A percentile compares a stretch with the other conserved stretches of the same genome.
These are phyloP conservation scores for Cordyceps tenuipes DNA, from an alignment of 2,329 filamentous ascomycete genomes.

Conservation along the genomic window DNA sequence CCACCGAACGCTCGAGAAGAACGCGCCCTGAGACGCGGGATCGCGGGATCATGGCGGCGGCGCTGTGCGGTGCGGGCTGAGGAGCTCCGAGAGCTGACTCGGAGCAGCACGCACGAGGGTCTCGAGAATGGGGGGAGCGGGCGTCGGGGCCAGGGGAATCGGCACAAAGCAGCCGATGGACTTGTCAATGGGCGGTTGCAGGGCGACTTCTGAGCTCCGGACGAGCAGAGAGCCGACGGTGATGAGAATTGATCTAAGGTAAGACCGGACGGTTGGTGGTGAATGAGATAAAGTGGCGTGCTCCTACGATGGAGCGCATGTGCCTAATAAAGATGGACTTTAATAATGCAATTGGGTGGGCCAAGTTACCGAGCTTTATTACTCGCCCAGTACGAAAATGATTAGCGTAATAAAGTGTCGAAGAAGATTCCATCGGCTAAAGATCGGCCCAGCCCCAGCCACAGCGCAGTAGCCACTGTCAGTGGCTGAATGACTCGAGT, in stretches of 20 bases:
- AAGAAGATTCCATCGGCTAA: slow-evolving; percentile 25
- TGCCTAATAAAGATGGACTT: slow-evolving; percentile 18
- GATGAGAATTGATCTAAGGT: neutral
- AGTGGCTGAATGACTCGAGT: neutral
- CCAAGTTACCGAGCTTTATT: slow-evolving; percentile 12
- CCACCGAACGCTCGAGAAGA: slow-evolving; percentile 27
- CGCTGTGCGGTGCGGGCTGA: slow-evolving; percentile 3
- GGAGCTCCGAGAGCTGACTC: slow-evolving; percentile 12
- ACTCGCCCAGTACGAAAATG: too few species aligned
- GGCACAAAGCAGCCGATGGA: neutral
- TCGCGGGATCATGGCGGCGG: slow-evolving; percentile 31
- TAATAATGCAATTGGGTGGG: slow-evolving; percentile 20
- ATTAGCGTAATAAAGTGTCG: slow-evolving; percentile 20
- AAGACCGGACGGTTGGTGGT: slow-evolving; percentile 1
- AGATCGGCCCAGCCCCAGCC: neutral
- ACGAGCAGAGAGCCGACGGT: neutral
- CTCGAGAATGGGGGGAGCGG: neutral
- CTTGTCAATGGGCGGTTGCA: neutral
- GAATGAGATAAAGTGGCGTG: slow-evolving; percentile 6
- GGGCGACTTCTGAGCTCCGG: neutral
- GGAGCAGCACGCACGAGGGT: slow-evolving; percentile 10
- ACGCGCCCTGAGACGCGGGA: slow-evolving; percentile 32
- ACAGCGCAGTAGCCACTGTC: neutral
- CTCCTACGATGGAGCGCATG: slow-evolving; percentile 3
- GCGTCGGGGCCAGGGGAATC: neutral